Base-by-base conservation (phyloP, 306 rosid species). In the Cicer bijugum region DNA sequence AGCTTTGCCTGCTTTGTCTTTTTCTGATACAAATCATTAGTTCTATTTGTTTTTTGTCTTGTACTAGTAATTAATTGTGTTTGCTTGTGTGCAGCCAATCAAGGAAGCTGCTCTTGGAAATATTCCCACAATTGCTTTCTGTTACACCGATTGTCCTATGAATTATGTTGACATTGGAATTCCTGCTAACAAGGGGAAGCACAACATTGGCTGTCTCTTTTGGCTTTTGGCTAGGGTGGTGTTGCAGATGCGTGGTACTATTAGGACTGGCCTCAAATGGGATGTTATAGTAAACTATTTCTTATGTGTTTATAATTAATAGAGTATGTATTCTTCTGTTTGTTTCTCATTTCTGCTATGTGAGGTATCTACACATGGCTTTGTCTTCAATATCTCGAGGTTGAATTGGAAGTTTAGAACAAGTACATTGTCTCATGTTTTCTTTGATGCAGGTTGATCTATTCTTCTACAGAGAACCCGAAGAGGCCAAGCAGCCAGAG, bases 381-480 rank as follows among this genome's bases (percentile, higher is more conserved):
- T 17, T 17, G 17, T 17, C 17, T 17, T 17, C 17, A 17, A 17
- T 17, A 17, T 17, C 17, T 17, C 17, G 17, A 17, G 17, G 17
- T 17, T 17, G 17, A 17, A 17, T 17, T 17, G 17, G 17, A 17
- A 17, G 86, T 80, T 83, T 79, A 71, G 8, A 14, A 78, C 75
- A 81, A 80, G 73, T 53, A 11, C 5, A 7, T 44, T 51, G 42
- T 8, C 12, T 66, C 12, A 2, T 2, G 4, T 8, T 17, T 64
- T 81, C 16, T 45, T 69, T 11, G 50, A 11, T 75, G 80, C 87
- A 91, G 97, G 96, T 89, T 14, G 97, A 93, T 76, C 47, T 93
- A 40, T 93, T 93, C 82, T 91, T 93, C 89, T 89, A 93, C 5
- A 86, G 97, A 48, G 97, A 93, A 62, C 98, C 96, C 0, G 96